phyloP scores from a whole-genome alignment of 1,284 basidiomycete genomes.

The Exsudoporus floridanus region DNA sequence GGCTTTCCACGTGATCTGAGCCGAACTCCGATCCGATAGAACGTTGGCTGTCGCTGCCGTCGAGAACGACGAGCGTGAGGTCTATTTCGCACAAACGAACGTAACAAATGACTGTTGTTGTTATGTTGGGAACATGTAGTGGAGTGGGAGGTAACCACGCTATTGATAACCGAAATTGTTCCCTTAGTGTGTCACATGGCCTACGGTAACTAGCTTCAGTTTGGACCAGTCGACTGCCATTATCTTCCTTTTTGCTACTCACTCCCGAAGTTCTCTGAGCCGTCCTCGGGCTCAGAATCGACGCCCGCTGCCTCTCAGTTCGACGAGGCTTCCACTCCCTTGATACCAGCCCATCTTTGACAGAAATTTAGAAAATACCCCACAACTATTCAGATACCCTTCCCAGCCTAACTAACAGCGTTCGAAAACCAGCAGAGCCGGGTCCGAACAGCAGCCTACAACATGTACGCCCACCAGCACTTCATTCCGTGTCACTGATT shows the following conservation, averaged over 20 bases:
- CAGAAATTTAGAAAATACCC: constrained; percentile 62
- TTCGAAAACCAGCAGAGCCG: constrained; percentile 39
- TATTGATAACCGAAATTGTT: constrained; percentile 20
- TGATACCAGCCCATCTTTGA: constrained; percentile 45
- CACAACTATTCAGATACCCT: constrained; percentile 57
- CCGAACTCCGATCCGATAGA: neutral
- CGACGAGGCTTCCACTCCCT: constrained; percentile 36
- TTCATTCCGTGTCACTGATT: constrained; percentile 5
- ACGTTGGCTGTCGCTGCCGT: neutral
- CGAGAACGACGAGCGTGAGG: constrained; percentile 3
- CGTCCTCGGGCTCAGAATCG: constrained; percentile 10
- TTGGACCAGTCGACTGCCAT: neutral
- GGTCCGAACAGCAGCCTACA: constrained; percentile 53
- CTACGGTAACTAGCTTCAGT: constrained; percentile 19
- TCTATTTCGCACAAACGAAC: too few relatives aligned
- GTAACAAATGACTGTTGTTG: neutral
- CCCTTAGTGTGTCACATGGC: constrained; percentile 20
- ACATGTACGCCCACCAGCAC: constrained; percentile 51
- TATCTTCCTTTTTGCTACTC: neutral
- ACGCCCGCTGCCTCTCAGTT: constrained; percentile 27
- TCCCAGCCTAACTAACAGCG: constrained; percentile 32
- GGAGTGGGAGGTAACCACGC: constrained; percentile 1
- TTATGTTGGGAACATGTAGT: neutral
- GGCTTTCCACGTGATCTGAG: constrained; percentile 16
- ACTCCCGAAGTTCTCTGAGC: constrained; percentile 12